Evolutionary conservation across 2,329 filamentous ascomycete genomes (phyloP).

Genomic region (Stylonectria norvegica): DNA sequence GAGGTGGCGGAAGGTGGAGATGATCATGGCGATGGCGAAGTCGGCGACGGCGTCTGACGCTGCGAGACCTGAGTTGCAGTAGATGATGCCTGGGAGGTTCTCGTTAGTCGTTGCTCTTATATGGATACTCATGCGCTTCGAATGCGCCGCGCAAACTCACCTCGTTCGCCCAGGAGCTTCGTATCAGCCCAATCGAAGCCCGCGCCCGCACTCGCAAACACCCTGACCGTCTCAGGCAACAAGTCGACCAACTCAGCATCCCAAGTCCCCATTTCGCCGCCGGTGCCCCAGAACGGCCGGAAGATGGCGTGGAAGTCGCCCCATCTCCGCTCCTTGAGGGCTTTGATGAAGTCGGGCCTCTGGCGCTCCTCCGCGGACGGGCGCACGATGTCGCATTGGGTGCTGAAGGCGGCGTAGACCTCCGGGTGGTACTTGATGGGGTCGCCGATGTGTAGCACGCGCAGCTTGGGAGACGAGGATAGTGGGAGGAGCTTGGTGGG

Average conservation of each 20-base stretch:
- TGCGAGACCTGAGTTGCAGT: constrained; percentile 69
- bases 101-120: constrained; percentile 4
- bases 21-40: constrained; percentile 64
- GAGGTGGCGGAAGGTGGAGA: constrained; percentile 66
- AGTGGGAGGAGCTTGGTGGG: constrained; percentile 23
- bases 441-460: constrained; percentile 76
- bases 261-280: constrained; percentile 65
- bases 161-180: constrained; percentile 56
- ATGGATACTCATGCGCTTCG: neutral
- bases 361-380: constrained; percentile 49
- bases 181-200: constrained; percentile 66
- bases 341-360: constrained; percentile 46
- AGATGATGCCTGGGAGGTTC: constrained; percentile 51
- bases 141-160: too few relatives aligned
- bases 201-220: constrained; percentile 64
- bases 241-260: constrained; percentile 56
- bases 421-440: constrained; percentile 47
- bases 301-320: constrained; percentile 54
- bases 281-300: constrained; percentile 60
- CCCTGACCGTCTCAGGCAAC: constrained; percentile 53
- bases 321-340: constrained; percentile 50
- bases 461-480: constrained; percentile 34
- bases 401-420: constrained; percentile 43
- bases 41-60: constrained; percentile 72
- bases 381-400: constrained; percentile 49